Base-by-base conservation (phyloP, 2,329 filamentous ascomycete species). In the Penicillium sp. region DNA sequence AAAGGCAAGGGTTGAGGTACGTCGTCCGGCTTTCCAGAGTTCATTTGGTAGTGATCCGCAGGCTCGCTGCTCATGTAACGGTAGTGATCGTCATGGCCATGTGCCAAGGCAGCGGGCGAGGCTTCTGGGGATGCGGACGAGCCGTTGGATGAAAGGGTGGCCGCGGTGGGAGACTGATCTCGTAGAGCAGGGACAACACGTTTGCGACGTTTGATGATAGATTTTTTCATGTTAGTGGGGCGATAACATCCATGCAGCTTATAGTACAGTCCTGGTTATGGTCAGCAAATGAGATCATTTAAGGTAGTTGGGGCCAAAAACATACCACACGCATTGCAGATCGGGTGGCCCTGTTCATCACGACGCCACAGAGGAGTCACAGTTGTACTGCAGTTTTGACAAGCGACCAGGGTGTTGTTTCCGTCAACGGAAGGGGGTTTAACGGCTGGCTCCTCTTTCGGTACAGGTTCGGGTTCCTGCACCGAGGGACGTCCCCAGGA, bases 181-280 rank as follows among this genome's bases (percentile, higher is more conserved):
- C 77, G 73, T 24, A 84, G 78, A 16, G 89, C 91, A 16, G 93
- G 92, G 41, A 97, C 92, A 5, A 97, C 92, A 54, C 94, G 87
- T 80, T 97, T 97, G 56, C 94, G 83, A 58, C 94, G 85, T 75
- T 99, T 97, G 72, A 99, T 99, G 24, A 96, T 89, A 3, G 91
- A 89, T 73, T 97, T 97, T 75, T 97, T 99, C 94, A 99, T 97
- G n/a, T 91, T 91, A 5, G 94, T 90, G 0, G 94, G 94, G 40
- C 94, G 84, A 73, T 97, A 93, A 29, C 92, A 87, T 50, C 92
- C 92, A 70, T 99, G 94, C 3, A 99, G 85, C 74, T 97, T 97
- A 77, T 95, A 92, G 73, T 99, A 99, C 3, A 99, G 79, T 4
- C 93, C 92, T 96, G 61, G 4, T 47, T 45, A 18, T 5, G 21